Evolutionary conservation across 2,329 filamentous ascomycete species (phyloP).

Genomic region (Cadophora malorum): DNA sequence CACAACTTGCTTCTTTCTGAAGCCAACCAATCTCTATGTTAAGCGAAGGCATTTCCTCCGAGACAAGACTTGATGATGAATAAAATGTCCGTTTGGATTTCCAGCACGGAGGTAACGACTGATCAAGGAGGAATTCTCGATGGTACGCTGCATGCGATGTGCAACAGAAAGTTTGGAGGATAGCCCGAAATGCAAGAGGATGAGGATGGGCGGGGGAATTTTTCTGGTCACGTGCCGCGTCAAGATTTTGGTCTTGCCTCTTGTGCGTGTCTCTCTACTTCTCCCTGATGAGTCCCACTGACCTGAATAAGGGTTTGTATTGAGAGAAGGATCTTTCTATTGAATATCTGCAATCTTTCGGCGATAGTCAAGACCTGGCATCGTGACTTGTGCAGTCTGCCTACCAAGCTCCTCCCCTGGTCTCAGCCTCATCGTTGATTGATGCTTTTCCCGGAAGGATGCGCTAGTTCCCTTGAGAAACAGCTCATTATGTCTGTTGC

Average conservation of each 20-base stretch:
- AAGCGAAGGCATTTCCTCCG: not conserved
- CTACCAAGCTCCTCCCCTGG: not conserved
- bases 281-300: not conserved
- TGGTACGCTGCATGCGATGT: slow-evolving; percentile 5
- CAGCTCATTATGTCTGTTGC: not conserved
- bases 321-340: not conserved
- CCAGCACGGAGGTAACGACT: not conserved
- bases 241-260: not conserved
- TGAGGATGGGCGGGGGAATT: not conserved
- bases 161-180: not conserved
- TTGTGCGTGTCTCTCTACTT: not conserved
- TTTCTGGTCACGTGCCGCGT: not conserved
- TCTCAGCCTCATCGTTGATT: not conserved
- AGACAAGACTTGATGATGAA: slow-evolving; percentile 1
- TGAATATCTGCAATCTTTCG: not conserved
- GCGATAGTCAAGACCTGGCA: not conserved
- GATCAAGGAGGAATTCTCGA: not conserved
- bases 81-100: slow-evolving; percentile 9
- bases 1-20: slow-evolving; percentile 1
- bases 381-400: slow-evolving; percentile 2
- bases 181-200: not conserved
- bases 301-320: not conserved
- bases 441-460: not conserved
- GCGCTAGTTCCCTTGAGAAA: not conserved
- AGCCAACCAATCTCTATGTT: not conserved